These are phyloP conservation scores for Exophiala mesophila DNA, from an alignment of 2,329 filamentous ascomycete genomes.

Conservation along the genomic window DNA sequence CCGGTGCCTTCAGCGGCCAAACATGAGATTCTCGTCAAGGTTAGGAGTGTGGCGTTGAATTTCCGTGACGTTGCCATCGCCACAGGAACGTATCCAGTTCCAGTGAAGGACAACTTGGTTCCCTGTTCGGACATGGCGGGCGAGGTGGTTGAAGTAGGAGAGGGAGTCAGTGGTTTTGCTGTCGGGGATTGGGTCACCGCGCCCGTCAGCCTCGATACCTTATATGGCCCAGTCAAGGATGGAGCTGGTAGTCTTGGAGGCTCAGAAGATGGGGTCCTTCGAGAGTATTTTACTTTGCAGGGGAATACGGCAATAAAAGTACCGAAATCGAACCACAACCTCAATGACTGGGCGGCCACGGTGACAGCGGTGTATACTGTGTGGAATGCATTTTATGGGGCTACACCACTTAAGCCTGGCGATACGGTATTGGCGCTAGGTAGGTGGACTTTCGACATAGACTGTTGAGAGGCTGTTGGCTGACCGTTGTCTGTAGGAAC, in stretches of 20 bases:
- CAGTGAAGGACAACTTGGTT: slow-evolving; percentile 31
- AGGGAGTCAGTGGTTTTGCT: slow-evolving; percentile 32
- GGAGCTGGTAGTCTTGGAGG: background rate
- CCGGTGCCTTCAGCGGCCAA: background rate
- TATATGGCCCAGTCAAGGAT: background rate
- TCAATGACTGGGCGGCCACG: background rate
- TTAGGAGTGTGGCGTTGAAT: slow-evolving; percentile 50
- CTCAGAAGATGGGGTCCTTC: background rate
- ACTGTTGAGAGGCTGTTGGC: too few species aligned
- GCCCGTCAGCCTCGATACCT: background rate
- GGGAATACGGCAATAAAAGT: background rate
- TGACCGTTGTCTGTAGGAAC: background rate
- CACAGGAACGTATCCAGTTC: slow-evolving; percentile 40
- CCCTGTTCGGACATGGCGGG: slow-evolving; percentile 40
- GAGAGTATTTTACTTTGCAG: background rate
- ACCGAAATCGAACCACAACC: background rate
- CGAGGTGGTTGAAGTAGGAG: slow-evolving; percentile 37
- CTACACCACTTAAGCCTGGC: background rate
- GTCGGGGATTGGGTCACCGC: slow-evolving; percentile 26
- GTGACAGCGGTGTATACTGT: background rate
- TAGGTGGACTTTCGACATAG: background rate
- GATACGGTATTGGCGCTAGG: background rate
- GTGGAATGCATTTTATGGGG: background rate
- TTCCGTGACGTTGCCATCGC: slow-evolving; percentile 48
- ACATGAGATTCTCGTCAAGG: slow-evolving; percentile 42